phyloP scores from a whole-genome alignment of 2,329 filamentous ascomycete species.

The Penicillium sp. region DNA sequence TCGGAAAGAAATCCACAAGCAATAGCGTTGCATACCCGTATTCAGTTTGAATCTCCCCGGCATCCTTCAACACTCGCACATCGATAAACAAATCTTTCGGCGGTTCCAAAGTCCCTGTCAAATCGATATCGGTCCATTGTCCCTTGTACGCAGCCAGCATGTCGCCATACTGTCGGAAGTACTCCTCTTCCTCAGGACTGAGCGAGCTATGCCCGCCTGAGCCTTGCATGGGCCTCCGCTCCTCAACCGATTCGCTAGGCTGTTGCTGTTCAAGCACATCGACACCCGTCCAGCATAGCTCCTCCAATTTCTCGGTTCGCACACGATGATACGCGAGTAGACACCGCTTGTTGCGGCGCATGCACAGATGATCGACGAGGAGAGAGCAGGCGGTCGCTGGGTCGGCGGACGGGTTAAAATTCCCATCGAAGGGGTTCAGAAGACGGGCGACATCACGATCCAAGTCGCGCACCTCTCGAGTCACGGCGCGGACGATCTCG shows the following conservation, averaged over 20 bases:
- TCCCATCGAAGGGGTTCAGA: constrained; percentile 73
- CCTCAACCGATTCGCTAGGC: constrained; percentile 44
- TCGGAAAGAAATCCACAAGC: neutral
- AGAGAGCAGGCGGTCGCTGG: constrained; percentile 81
- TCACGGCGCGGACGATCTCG: constrained; percentile 79
- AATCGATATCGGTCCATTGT: constrained; percentile 95
- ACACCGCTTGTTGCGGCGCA: constrained; percentile 94
- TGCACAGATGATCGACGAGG: constrained; percentile 87
- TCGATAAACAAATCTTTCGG: constrained; percentile 96
- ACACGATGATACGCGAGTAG: constrained; percentile 90
- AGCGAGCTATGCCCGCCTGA: constrained; percentile 58
- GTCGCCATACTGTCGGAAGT: constrained; percentile 85
- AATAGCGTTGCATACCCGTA: constrained; percentile 91
- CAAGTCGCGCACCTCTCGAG: constrained; percentile 86
- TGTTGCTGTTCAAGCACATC: constrained; percentile 69
- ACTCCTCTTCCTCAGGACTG: constrained; percentile 94
- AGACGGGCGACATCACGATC: constrained; percentile 77
- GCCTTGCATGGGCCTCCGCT: constrained; percentile 20
- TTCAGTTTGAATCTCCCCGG: constrained; percentile 97
- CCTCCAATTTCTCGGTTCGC: constrained; percentile 83
- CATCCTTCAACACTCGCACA: constrained; percentile 90
- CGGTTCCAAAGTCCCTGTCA: constrained; percentile 88
- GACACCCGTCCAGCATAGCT: constrained; percentile 83
- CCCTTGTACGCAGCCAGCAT: constrained; percentile 94
- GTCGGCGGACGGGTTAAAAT: constrained; percentile 77